Evolutionary conservation across 257 asterid genomes (phyloP).

Genomic region (Misopates orontium): DNA sequence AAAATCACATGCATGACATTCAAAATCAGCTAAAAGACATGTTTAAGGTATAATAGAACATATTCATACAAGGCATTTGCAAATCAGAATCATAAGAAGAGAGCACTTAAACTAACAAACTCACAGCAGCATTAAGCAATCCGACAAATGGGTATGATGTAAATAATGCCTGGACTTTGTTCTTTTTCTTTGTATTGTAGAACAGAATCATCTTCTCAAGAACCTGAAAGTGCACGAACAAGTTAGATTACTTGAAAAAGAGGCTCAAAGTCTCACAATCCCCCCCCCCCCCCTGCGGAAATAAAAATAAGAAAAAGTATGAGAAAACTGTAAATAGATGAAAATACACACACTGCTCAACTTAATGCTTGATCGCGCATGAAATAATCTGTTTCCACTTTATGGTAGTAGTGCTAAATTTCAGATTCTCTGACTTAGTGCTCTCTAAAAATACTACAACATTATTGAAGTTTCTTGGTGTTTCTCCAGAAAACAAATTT

Average conservation of each 20-base stretch:
- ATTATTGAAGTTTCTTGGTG: neutral
- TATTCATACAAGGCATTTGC: constrained; percentile 8
- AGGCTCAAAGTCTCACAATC: no score
- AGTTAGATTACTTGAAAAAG: no score
- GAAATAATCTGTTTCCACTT: neutral
- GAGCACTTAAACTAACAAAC: constrained; percentile 30
- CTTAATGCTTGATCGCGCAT: constrained; percentile 11
- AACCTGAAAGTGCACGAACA: constrained; percentile 50
- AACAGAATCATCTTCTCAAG: constrained; percentile 70
- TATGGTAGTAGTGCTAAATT: constrained; percentile 1
- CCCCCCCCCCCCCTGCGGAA: neutral
- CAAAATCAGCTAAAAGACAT: constrained; percentile 17
- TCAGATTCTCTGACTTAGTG: neutral
- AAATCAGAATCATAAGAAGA: constrained; percentile 15
- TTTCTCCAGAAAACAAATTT: neutral
- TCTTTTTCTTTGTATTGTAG: constrained; percentile 45
- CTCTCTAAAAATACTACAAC: no score
- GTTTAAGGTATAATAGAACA: neutral
- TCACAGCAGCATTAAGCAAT: constrained; percentile 85
- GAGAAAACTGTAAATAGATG: neutral
- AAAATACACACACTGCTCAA: neutral
- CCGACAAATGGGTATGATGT: constrained; percentile 68
- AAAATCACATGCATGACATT: neutral
- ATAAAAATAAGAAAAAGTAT: neutral
- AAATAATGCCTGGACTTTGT: constrained; percentile 50